Evolutionary conservation across 148 eudicot species (phyloP), one percentile per base, ranked within the genome.

Genomic region (Chenopodium quinoa): DNA sequence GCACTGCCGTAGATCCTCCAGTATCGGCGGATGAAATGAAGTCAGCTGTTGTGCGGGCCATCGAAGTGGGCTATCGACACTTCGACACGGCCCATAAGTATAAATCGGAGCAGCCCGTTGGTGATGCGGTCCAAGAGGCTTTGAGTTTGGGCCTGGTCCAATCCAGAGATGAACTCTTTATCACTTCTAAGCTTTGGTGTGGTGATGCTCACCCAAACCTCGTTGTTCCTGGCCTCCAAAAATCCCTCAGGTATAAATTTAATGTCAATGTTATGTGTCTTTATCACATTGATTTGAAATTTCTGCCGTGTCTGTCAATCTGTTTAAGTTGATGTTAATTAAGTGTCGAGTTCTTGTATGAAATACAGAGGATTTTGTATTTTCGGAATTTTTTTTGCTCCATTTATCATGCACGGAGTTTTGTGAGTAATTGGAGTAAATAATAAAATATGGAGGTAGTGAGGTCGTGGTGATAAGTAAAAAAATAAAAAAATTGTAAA

Each of bases 111-210:
- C 62, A 73, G 82, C 86, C 92, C 46, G 72, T 90, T 20, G 92
- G 92, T 0, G 87, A 88, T 9, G 92, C 88, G 4, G 74, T 88
- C 27, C 70, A 60, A 64, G 86, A 90, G 71, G 91, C 94, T 5
- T 23, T 93, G 32, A 34, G 29, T 17, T 75, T 75, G 64, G 91
- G 93, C 40, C 74, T 93, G 12, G 80, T 93, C 77, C 79, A 76
- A 63, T 84, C 89, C 3, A 89, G 97, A 14, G 90, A 89, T 19
- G 94, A 93, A 25, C 47, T 93, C 34, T 93, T 90, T 48, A 79
- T 93, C 58, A 89, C 97, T 62, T 85, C 97, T 19, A 93, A 93
- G 85, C 84, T 93, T 8, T 91, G 88, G 88, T 66, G 84, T 50
- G 88, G 82, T 34, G 89, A 86, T 54, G 86, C 92, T 23, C 89